These are phyloP conservation scores for Maudiozyma humilis DNA, from an alignment of 1,139 yeast species.

Conservation along the genomic window DNA sequence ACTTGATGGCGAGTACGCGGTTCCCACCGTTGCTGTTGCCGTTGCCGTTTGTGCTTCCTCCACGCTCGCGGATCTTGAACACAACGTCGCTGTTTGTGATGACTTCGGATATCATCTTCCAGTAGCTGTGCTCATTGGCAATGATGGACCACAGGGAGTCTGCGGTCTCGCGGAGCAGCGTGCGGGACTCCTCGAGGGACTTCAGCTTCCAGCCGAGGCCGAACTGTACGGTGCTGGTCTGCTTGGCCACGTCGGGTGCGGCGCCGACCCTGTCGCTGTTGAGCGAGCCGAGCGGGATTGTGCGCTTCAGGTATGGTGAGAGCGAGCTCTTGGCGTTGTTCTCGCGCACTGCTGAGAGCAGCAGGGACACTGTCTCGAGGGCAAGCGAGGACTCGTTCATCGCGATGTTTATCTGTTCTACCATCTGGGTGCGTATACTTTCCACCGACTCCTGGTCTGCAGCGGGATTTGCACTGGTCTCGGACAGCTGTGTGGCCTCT, in stretches of 20 bases:
- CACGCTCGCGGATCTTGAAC: constrained; percentile 54
- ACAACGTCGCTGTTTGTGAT: constrained; percentile 61
- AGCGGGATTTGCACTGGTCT: background rate
- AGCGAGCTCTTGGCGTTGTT: constrained; percentile 80
- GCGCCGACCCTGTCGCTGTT: constrained; percentile 57
- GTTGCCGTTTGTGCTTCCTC: constrained; percentile 38
- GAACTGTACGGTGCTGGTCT: constrained; percentile 6
- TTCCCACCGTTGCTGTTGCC: no score
- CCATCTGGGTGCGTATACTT: constrained; percentile 48
- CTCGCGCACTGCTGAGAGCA: constrained; percentile 76
- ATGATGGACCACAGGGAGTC: constrained; percentile 47
- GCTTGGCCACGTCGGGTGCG: background rate
- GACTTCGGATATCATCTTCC: constrained; percentile 45
- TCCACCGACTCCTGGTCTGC: background rate
- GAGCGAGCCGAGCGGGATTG: constrained; percentile 72
- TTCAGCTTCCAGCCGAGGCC: constrained; percentile 70
- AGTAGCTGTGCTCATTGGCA: constrained; percentile 58
- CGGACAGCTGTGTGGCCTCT: background rate
- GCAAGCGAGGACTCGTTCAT: constrained; percentile 84
- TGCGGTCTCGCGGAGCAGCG: constrained; percentile 45
- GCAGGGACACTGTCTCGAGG: constrained; percentile 74
- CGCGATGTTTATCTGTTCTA: constrained; percentile 55
- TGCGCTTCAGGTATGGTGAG: constrained; percentile 76
- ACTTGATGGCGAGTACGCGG: constrained; percentile 58
- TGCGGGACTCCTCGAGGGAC: constrained; percentile 51